phyloP scores from a whole-genome alignment of 1,284 basidiomycete genomes.

The Fomitopsis schrenkii region DNA sequence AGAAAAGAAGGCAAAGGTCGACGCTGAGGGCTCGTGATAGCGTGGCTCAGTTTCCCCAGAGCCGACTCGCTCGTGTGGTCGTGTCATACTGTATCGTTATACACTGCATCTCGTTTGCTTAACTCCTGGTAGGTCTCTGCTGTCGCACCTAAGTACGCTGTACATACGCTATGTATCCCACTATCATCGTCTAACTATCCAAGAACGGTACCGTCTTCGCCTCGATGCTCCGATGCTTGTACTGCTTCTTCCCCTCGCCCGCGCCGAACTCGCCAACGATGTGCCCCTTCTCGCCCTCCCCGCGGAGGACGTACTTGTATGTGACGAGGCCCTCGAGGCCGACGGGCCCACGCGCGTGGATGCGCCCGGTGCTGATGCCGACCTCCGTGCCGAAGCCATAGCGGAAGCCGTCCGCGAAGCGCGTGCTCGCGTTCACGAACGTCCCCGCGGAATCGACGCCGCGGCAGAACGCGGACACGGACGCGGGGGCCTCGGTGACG shows the following conservation, averaged over 20 bases:
- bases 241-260: constrained; percentile 70
- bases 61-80: background rate
- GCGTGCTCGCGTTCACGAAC: constrained; percentile 91
- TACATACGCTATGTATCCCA: background rate
- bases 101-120: background rate
- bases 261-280: constrained; percentile 77
- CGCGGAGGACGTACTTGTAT: constrained; percentile 91
- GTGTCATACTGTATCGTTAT: constrained; percentile 2
- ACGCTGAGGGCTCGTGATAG: constrained; percentile 20
- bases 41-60: background rate
- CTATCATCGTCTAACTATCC: constrained; percentile 3
- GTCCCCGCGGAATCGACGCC: constrained; percentile 92
- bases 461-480: constrained; percentile 76
- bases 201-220: constrained; percentile 48
- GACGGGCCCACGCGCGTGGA: constrained; percentile 96
- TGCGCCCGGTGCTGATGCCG: constrained; percentile 94
- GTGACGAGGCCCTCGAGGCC: constrained; percentile 93
- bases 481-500: constrained; percentile 73
- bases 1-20: constrained; percentile 68
- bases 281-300: constrained; percentile 70
- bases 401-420: constrained; percentile 96
- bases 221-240: constrained; percentile 63
- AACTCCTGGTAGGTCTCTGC: background rate
- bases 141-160: background rate
- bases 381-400: constrained; percentile 99